phyloP scores from a whole-genome alignment of 2,329 filamentous ascomycete species.

The Colletotrichum gloeosporioides region DNA sequence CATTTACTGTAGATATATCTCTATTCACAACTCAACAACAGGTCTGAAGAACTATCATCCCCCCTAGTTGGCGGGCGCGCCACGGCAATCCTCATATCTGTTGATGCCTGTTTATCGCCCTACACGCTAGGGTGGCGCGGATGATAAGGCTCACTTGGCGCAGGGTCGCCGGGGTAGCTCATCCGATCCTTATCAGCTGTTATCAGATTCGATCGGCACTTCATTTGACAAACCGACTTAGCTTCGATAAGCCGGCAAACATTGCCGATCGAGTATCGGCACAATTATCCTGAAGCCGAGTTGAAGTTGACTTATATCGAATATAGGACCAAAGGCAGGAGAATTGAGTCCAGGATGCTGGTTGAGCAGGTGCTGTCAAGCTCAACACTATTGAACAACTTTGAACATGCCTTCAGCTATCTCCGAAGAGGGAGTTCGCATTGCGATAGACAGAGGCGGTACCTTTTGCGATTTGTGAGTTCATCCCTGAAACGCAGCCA shows the following conservation, averaged over 20 bases:
- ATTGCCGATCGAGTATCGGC: neutral
- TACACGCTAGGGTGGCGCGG: neutral
- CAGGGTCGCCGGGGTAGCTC: neutral
- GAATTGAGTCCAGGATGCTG: neutral
- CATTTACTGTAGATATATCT: neutral
- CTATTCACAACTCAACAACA: neutral
- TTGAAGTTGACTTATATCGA: neutral
- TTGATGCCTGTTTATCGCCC: neutral
- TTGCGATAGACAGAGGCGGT: neutral
- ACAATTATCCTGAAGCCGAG: neutral
- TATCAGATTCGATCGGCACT: neutral
- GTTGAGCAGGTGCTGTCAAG: neutral
- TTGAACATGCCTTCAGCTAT: neutral
- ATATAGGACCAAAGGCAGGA: neutral
- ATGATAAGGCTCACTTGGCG: neutral
- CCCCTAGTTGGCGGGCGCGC: neutral
- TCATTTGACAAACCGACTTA: neutral
- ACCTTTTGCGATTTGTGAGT: neutral
- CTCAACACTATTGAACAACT: neutral
- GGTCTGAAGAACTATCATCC: neutral
- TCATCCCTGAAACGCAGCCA: neutral
- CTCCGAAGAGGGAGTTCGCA: neutral
- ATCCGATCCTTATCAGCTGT: neutral
- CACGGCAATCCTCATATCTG: neutral
- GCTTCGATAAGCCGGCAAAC: neutral